These are phyloP conservation scores for Leonotis leonurus DNA, from an alignment of 257 asterid genomes.

Conservation along the genomic window DNA sequence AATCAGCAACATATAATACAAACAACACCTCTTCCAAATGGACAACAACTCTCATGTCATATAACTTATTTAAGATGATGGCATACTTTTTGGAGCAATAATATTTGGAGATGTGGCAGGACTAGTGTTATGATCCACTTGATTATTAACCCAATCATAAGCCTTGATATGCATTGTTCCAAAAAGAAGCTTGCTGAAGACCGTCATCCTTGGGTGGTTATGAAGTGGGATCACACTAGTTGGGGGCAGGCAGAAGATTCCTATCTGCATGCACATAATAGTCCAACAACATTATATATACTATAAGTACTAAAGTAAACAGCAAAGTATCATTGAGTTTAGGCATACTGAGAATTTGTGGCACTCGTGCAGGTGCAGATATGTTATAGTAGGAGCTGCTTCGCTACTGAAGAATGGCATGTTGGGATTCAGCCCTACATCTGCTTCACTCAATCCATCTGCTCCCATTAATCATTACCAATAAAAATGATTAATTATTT, in stretches of 20 bases:
- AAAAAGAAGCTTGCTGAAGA: slow-evolving; percentile 81
- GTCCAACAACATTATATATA: not conserved
- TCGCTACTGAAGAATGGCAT: slow-evolving; percentile 51
- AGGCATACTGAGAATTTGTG: slow-evolving; percentile 66
- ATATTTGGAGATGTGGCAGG: too few species aligned
- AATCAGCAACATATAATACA: too few species aligned
- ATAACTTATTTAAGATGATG: too few species aligned
- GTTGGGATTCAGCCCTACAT: slow-evolving; percentile 47
- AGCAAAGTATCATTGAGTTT: too few species aligned
- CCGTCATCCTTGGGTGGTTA: slow-evolving; percentile 95
- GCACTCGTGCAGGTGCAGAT: slow-evolving; percentile 58
- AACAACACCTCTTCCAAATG: too few species aligned
- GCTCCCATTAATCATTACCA: slow-evolving; percentile 18
- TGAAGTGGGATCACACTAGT: slow-evolving; percentile 82
- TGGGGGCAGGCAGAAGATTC: slow-evolving; percentile 90
- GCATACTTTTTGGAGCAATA: too few species aligned
- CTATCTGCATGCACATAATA: slow-evolving; percentile 40
- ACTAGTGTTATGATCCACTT: slow-evolving; percentile 18
- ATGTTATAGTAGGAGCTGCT: slow-evolving; percentile 48
- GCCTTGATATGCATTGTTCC: slow-evolving; percentile 88
- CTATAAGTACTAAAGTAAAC: too few species aligned
- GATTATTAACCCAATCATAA: slow-evolving; percentile 54
- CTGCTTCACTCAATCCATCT: slow-evolving; percentile 58
- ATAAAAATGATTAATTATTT: too few species aligned
- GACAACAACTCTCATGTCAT: slow-evolving; percentile 2